Percentiles rank a stretch among this genome's conserved stretches.
phyloP scores from a whole-genome alignment of 2,329 filamentous ascomycete genomes.

The Rhynchosporium secalis region DNA sequence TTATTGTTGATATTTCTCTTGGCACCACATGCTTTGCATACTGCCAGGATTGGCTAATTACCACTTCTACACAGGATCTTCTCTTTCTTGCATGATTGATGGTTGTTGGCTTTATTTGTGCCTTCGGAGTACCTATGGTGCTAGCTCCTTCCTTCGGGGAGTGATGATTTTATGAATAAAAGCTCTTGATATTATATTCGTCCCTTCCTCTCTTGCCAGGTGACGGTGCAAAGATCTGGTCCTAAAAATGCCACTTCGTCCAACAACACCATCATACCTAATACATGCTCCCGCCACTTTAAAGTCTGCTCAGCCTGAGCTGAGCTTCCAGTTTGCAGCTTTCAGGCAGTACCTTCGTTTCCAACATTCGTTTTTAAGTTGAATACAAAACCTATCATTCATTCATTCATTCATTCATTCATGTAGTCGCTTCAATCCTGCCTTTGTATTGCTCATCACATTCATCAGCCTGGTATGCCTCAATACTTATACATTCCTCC shows the following conservation, averaged over 20 bases:
- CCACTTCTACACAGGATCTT: constrained; percentile 16
- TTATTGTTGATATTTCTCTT: constrained; percentile 8
- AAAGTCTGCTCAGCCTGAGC: constrained; percentile 8
- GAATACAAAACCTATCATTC: not conserved
- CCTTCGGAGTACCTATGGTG: constrained; percentile 12
- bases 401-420: not conserved
- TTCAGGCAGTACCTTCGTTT: constrained; percentile 13
- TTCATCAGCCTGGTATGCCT: not conserved
- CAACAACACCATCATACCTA: not conserved
- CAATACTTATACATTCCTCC: not conserved
- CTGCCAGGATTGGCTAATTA: constrained; percentile 15
- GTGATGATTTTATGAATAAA: not conserved
- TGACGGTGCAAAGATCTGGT: not conserved
- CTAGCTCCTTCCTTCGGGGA: constrained; percentile 13
- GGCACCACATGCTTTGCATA: constrained; percentile 10
- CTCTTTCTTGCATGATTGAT: constrained; percentile 17
- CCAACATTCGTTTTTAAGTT: not conserved
- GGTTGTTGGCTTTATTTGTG: not conserved
- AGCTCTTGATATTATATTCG: not conserved
- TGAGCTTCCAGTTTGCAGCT: not conserved
- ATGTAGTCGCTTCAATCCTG: not conserved
- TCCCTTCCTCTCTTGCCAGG: not conserved
- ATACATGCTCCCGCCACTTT: not conserved
- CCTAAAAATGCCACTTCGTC: not conserved
- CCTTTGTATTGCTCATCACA: too few relatives aligned